These are phyloP conservation scores for Sclerotinia spermophila DNA, from an alignment of 2,329 filamentous ascomycete genomes.

Conservation along the genomic window DNA sequence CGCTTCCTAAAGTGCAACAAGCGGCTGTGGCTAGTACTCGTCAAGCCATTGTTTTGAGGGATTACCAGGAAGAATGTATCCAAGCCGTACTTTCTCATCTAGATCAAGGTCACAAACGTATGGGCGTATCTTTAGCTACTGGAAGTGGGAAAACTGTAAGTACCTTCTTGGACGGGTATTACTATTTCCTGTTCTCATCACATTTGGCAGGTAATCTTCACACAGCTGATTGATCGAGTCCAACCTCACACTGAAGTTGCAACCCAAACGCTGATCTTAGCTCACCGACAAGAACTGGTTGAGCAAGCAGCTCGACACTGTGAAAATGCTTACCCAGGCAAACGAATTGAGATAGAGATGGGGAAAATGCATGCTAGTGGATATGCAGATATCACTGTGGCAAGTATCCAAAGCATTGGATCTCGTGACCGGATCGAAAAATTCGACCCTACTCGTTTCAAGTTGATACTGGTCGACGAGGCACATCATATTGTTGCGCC, in stretches of 20 bases:
- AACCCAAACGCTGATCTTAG: conserved; percentile 82
- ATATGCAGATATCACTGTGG: conserved; percentile 85
- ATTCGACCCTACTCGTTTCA: conserved; percentile 76
- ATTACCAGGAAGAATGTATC: conserved; percentile 92
- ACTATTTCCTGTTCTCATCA: not conserved
- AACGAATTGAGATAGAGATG: conserved; percentile 89
- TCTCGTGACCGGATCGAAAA: conserved; percentile 75
- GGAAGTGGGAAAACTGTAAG: conserved; percentile 82
- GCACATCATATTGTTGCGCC: conserved; percentile 92
- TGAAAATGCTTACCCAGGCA: conserved; percentile 71
- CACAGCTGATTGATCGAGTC: conserved; percentile 82
- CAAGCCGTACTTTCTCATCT: conserved; percentile 71
- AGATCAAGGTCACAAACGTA: conserved; percentile 66
- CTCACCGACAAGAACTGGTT: conserved; percentile 87
- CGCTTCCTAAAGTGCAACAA: not conserved
- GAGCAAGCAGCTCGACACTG: conserved; percentile 92
- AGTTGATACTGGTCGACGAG: conserved; percentile 90
- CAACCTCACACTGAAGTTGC: conserved; percentile 52
- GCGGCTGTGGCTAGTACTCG: conserved; percentile 15
- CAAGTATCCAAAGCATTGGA: conserved; percentile 80
- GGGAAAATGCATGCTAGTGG: conserved; percentile 72
- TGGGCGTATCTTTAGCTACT: conserved; percentile 83
- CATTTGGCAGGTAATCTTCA: conserved; percentile 76
- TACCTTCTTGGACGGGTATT: conserved; percentile 1
- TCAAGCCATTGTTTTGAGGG: conserved; percentile 57